Base-by-base conservation (phyloP, 441 rosid genomes). In the Adansonia gregorii region DNA sequence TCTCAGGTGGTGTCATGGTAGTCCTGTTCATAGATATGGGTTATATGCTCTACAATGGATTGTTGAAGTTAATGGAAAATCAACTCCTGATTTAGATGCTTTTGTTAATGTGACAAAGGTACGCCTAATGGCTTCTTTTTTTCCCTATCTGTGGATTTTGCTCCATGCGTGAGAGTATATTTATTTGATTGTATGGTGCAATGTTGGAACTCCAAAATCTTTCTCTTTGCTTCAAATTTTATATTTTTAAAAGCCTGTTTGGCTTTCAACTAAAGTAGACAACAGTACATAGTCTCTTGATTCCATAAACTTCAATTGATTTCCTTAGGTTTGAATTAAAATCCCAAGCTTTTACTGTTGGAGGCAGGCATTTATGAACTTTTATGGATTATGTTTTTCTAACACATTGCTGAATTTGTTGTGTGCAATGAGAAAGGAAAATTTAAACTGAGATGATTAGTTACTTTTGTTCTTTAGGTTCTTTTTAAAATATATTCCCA, bases 41-140 rank as follows among this genome's bases (percentile, higher is more conserved):
- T 86, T 97, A 15, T 93, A 91, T 77, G 93, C 98, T 76, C 94
- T 90, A 74, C 98, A 92, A 52, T 97, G 99, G 99, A 97, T 97
- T 31, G 97, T 97, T 77, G 97, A 93, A 85, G 85, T 97, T 19
- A 97, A 97, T 67, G 99, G 99, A 80, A 94, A 88, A 83, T 85
- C 81, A 2, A 90, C 92, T 70, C 95, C 98, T 73, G 87, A 93
- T 86, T 79, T 97, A 67, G 96, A 97, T 79, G 89, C 97, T 49
- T 92, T 97, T 56, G 86, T 90, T 60, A 81, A 78, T 20, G 97
- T 90, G 22, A 85, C 97, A 27, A 94, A 92, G 99, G 99, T 97
- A 81, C 11, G 55, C 71, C 55, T 72, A 22, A 27, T 54, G 54
- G 55, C 39, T 45, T 22, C 58, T 68, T 8, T 64, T 39, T 14